These are phyloP conservation scores for Penicillium manginii DNA, from an alignment of 495 filamentous ascomycete genomes.

Conservation along the genomic window DNA sequence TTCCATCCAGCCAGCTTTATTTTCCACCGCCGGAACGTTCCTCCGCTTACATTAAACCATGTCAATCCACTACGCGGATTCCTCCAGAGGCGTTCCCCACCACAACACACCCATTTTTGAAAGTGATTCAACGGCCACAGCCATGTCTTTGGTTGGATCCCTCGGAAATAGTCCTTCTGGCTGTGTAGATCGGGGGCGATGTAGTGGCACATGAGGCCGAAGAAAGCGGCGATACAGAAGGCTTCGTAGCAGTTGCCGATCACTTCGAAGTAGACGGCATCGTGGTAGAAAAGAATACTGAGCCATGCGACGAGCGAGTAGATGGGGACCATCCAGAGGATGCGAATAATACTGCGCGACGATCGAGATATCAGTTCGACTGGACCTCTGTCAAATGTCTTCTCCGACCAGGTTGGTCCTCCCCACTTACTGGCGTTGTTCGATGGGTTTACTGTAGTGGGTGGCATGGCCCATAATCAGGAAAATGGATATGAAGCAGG, in stretches of 20 bases:
- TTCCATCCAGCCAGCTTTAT: conserved; percentile 7
- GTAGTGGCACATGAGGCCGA: conserved; percentile 85
- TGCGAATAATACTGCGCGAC: conserved; percentile 78
- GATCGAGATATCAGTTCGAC: conserved; percentile 16
- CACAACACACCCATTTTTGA: conserved; percentile 68
- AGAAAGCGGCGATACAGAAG: conserved; percentile 89
- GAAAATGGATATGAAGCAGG: conserved; percentile 44
- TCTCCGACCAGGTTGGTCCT: no score
- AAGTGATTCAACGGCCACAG: conserved; percentile 70
- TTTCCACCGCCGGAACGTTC: neutral
- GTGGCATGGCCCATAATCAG: conserved; percentile 77
- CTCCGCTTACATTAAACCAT: conserved; percentile 76
- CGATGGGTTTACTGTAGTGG: conserved; percentile 80
- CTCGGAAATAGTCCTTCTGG: conserved; percentile 87
- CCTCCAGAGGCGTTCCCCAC: conserved; percentile 66
- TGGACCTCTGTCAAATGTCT: neutral
- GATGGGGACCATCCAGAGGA: conserved; percentile 88
- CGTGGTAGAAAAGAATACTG: conserved; percentile 73
- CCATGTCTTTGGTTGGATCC: conserved; percentile 70
- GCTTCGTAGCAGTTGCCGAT: conserved; percentile 89
- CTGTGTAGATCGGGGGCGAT: conserved; percentile 77
- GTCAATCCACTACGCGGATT: conserved; percentile 83
- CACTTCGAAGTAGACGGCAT: conserved; percentile 82
- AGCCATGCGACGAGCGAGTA: conserved; percentile 82
- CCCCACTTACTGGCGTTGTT: conserved; percentile 75